Conservation (phyloP, 495 filamentous ascomycete species). For the Penicillium cataractarum region DNA sequence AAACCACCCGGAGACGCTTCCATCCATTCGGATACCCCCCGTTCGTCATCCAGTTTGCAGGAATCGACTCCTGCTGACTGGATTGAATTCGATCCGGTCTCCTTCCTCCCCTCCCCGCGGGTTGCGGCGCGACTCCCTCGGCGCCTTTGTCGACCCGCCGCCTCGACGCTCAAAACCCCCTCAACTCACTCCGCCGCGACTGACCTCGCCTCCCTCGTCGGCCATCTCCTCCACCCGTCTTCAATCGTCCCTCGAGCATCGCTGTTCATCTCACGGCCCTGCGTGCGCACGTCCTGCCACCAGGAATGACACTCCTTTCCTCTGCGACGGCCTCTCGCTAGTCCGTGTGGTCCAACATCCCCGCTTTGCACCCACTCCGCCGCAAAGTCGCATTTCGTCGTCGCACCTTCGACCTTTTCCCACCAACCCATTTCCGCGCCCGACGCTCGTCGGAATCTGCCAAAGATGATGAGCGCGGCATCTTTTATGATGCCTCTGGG, state of each 20-base stretch:
- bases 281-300: conserved; percentile 37
- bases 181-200: conserved; percentile 38
- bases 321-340: conserved; percentile 51
- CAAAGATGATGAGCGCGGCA: conserved; percentile 48
- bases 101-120: conserved; percentile 34
- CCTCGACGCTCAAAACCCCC: conserved; percentile 15
- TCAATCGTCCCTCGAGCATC: conserved; percentile 29
- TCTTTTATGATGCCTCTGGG: conserved; percentile 48
- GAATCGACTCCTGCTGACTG: conserved; percentile 29
- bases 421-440: conserved; percentile 15
- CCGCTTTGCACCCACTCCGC: conserved; percentile 53
- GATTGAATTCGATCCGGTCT: conserved; percentile 21
- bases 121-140: conserved; percentile 40
- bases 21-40: conserved; percentile 24
- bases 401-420: conserved; percentile 30
- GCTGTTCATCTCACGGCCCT: conserved; percentile 29
- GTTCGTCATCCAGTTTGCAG: conserved; percentile 26
- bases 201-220: conserved; percentile 28
- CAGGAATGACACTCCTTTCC: conserved; percentile 51
- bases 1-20: conserved; percentile 13
- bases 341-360: conserved; percentile 52
- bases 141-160: conserved; percentile 44
- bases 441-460: conserved; percentile 16
- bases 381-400: conserved; percentile 39
- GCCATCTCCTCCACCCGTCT: conserved; percentile 26